Evolutionary conservation across 495 filamentous ascomycete genomes (phyloP).

Genomic region (Delitschia confertaspora): DNA sequence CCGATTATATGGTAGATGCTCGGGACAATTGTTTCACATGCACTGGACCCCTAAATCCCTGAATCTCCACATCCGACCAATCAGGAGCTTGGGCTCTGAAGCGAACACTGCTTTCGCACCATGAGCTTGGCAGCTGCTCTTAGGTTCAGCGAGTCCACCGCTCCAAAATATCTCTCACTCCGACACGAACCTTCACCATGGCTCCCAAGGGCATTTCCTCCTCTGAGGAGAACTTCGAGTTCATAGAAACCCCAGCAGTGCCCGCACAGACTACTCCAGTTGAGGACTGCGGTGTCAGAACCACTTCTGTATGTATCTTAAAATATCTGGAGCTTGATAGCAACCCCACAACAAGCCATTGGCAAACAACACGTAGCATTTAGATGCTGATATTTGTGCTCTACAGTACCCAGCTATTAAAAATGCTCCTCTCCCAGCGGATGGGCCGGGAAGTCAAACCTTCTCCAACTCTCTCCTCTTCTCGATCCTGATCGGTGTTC

Average conservation of each 20-base stretch:
- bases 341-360: neutral
- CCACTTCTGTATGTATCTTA: slow-evolving; percentile 50
- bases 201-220: neutral
- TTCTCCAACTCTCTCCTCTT: slow-evolving; percentile 62
- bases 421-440: slow-evolving; percentile 73
- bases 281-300: slow-evolving; percentile 64
- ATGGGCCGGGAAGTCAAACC: slow-evolving; percentile 56
- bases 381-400: slow-evolving; percentile 1
- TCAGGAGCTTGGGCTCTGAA: too few relatives aligned
- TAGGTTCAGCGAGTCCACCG: too few relatives aligned
- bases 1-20: too few relatives aligned
- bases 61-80: too few relatives aligned
- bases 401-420: slow-evolving; percentile 64
- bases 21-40: too few relatives aligned
- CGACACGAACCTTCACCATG: too few relatives aligned
- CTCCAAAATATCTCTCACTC: too few relatives aligned
- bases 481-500: slow-evolving; percentile 49
- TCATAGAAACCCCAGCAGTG: slow-evolving; percentile 66
- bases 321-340: slow-evolving; percentile 4
- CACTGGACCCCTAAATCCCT: too few relatives aligned
- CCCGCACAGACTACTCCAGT: slow-evolving; percentile 47
- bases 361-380: neutral
- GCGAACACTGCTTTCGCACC: too few relatives aligned
- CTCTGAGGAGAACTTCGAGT: slow-evolving; percentile 58
- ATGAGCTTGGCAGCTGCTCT: too few relatives aligned